These are phyloP conservation scores for Trametes sp. DNA, from an alignment of 1,284 basidiomycete species.

Conservation along the genomic window DNA sequence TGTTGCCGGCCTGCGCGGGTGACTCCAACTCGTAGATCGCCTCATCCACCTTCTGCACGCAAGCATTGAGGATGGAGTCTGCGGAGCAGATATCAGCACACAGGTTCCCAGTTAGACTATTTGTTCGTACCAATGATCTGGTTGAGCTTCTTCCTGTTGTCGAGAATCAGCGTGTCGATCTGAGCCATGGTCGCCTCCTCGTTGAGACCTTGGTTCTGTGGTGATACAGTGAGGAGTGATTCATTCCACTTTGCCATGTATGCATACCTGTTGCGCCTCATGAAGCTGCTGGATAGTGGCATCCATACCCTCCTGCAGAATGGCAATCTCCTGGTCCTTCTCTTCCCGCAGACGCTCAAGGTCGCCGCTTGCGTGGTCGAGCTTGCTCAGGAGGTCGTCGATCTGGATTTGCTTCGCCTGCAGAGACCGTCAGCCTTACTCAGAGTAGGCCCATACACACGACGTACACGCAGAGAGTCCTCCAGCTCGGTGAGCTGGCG, in stretches of 20 bases:
- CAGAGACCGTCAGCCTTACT: slow-evolving; percentile 22
- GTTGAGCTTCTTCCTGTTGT: slow-evolving; percentile 98
- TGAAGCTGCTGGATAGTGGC: slow-evolving; percentile 90
- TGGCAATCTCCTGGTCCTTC: slow-evolving; percentile 96
- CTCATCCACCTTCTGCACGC: slow-evolving; percentile 97
- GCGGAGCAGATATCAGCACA: slow-evolving; percentile 21
- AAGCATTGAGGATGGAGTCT: slow-evolving; percentile 98
- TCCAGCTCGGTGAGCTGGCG: slow-evolving; percentile 96
- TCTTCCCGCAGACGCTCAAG: slow-evolving; percentile 88
- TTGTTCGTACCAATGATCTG: slow-evolving; percentile 83
- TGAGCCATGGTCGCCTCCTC: slow-evolving; percentile 94
- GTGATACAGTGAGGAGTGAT: background rate
- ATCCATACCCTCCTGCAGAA: slow-evolving; percentile 97
- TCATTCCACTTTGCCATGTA: background rate
- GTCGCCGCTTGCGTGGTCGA: slow-evolving; percentile 80
- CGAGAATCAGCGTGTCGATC: slow-evolving; percentile 96
- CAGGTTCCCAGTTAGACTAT: background rate
- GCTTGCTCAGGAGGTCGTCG: slow-evolving; percentile 85
- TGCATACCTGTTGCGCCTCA: slow-evolving; percentile 82
- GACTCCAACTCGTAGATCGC: slow-evolving; percentile 98
- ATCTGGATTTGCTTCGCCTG: slow-evolving; percentile 95
- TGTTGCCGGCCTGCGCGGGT: slow-evolving; percentile 91
- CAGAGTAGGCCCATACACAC: slow-evolving; percentile 16
- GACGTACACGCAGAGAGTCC: slow-evolving; percentile 85
- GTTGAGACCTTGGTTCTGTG: slow-evolving; percentile 80